A percentile compares a stretch with the other conserved stretches of the same genome.
These are phyloP conservation scores for Beauveria caledonica DNA, from an alignment of 2,329 filamentous ascomycete species.

Conservation along the genomic window DNA sequence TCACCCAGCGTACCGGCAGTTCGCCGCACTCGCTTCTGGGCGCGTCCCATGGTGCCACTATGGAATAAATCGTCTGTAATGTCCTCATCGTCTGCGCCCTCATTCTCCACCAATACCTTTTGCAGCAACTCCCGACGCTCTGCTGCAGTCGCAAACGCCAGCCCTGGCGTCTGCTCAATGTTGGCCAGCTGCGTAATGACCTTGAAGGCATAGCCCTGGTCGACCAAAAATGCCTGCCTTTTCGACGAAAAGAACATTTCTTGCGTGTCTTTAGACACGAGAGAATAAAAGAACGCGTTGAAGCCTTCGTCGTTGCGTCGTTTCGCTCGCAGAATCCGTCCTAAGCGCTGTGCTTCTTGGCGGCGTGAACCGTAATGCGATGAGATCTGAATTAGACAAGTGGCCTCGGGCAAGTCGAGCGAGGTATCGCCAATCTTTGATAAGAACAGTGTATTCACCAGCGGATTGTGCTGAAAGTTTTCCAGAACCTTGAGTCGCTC, in stretches of 20 bases:
- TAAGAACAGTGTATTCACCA: slow-evolving; percentile 86
- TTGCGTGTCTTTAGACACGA: slow-evolving; percentile 93
- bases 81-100: slow-evolving; percentile 64
- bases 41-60: slow-evolving; percentile 36
- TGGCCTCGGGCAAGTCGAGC: slow-evolving; percentile 93
- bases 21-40: slow-evolving; percentile 56
- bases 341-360: slow-evolving; percentile 90
- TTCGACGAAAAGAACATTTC: slow-evolving; percentile 99
- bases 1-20: slow-evolving; percentile 81
- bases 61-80: slow-evolving; percentile 40
- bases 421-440: slow-evolving; percentile 98
- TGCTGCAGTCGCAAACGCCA: slow-evolving; percentile 70
- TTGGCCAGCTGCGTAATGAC: slow-evolving; percentile 94
- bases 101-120: slow-evolving; percentile 82
- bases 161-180: slow-evolving; percentile 71
- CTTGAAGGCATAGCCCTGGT: slow-evolving; percentile 98
- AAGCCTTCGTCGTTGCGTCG: slow-evolving; percentile 95
- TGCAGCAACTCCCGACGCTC: slow-evolving; percentile 82
- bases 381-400: slow-evolving; percentile 93
- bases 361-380: slow-evolving; percentile 95
- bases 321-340: slow-evolving; percentile 89
- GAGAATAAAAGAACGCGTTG: slow-evolving; percentile 97
- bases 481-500: slow-evolving; percentile 84
- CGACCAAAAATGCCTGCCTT: slow-evolving; percentile 91
- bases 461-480: slow-evolving; percentile 89